Conservation (phyloP, 805 yeast species). For the Phaffomyces opuntiae region DNA sequence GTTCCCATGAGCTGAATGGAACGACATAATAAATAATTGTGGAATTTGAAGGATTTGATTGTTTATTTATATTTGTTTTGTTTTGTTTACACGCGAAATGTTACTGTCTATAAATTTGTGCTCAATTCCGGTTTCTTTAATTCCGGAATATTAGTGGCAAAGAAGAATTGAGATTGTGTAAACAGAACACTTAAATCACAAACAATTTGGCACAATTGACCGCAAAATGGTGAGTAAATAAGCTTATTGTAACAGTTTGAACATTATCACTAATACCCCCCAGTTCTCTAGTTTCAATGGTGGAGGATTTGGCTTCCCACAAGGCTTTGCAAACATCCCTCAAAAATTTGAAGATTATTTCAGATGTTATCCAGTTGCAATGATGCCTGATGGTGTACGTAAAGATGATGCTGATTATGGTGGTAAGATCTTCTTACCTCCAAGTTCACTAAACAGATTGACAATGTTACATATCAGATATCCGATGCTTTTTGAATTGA, state of each 20-base stretch:
- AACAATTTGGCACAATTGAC: background rate
- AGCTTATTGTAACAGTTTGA: too few species aligned
- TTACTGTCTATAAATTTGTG: background rate
- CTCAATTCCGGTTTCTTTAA: too few species aligned
- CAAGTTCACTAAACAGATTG: conserved; percentile 81
- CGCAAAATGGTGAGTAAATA: background rate
- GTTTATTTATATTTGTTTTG: too few species aligned
- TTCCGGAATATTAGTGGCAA: background rate
- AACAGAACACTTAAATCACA: background rate
- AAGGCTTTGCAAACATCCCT: conserved; percentile 26
- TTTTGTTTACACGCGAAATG: too few species aligned
- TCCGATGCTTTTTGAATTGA: conserved; percentile 88
- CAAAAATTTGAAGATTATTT: conserved; percentile 74
- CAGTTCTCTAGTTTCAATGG: conserved; percentile 33
- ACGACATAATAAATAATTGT: too few species aligned
- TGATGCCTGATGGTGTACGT: conserved; percentile 68
- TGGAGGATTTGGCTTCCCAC: conserved; percentile 15
- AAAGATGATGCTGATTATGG: conserved; percentile 83
- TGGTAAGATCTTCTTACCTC: conserved; percentile 93
- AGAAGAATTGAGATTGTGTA: background rate
- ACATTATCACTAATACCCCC: too few species aligned
- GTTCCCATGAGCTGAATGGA: too few species aligned
- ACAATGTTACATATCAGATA: conserved; percentile 89
- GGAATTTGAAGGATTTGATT: too few species aligned
- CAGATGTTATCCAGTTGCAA: conserved; percentile 85